A percentile compares a stretch with the other conserved stretches of the same genome.
phyloP scores from a whole-genome alignment of 495 filamentous ascomycete species.

The Penicillium longicatenatum region DNA sequence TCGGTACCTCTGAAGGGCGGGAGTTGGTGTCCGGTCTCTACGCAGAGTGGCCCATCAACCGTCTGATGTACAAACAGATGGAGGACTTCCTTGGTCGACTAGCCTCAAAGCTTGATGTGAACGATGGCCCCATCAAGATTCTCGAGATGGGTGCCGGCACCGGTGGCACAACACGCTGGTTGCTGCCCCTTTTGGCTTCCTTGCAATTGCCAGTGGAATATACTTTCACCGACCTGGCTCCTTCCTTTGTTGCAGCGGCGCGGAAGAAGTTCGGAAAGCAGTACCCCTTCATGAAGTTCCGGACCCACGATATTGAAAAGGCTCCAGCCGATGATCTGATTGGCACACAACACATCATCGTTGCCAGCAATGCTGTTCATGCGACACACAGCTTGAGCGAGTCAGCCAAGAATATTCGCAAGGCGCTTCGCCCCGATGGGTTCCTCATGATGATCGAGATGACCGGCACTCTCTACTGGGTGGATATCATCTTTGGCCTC shows the following conservation, averaged over 20 bases:
- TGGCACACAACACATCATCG: constrained; percentile 44
- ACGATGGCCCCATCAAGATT: constrained; percentile 15
- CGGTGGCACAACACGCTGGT: constrained; percentile 41
- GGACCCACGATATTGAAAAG: constrained; percentile 49
- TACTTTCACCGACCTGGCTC: constrained; percentile 50
- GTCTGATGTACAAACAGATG: constrained; percentile 43
- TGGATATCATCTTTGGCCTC: constrained; percentile 49
- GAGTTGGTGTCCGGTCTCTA: constrained; percentile 49
- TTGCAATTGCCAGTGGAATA: constrained; percentile 47
- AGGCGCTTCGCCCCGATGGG: constrained; percentile 43
- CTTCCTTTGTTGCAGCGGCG: constrained; percentile 45
- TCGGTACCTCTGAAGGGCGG: constrained; percentile 47
- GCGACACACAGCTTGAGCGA: constrained; percentile 42
- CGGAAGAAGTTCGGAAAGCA: constrained; percentile 23
- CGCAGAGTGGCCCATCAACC: constrained; percentile 43
- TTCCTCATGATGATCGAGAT: constrained; percentile 48
- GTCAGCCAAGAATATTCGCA: constrained; percentile 32
- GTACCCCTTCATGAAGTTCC: constrained; percentile 49
- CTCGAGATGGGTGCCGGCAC: constrained; percentile 50
- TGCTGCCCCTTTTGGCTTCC: constrained; percentile 34
- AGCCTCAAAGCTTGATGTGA: background rate
- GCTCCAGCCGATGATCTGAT: constrained; percentile 32
- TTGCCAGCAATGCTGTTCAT: constrained; percentile 53
- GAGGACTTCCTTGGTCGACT: constrained; percentile 39
- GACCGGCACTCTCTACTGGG: constrained; percentile 39